A percentile compares a stretch with the other conserved stretches of the same genome.
Evolutionary conservation across 108 stramenopile species (phyloP).

Genomic region (Bacterosira constricta): DNA sequence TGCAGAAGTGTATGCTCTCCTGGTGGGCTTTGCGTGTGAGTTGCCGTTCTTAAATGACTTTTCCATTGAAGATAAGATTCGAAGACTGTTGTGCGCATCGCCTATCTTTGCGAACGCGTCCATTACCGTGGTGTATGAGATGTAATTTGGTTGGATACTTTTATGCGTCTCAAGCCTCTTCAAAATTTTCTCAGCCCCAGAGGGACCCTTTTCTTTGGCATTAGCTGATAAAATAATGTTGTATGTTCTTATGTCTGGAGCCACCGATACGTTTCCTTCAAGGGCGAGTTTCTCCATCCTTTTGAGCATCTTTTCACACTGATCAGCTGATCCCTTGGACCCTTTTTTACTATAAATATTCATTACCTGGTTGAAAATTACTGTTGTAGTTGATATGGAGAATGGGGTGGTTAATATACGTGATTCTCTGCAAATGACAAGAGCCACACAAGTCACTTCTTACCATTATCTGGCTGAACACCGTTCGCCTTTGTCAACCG

Average conservation of each 20-base stretch:
- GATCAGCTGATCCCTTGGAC: conserved; percentile 10
- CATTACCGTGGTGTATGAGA: conserved; percentile 34
- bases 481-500: neutral
- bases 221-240: conserved; percentile 23
- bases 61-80: conserved; percentile 46
- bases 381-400: neutral
- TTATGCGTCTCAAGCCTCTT: conserved; percentile 12
- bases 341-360: conserved; percentile 31
- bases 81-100: conserved; percentile 25
- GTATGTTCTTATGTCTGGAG: conserved; percentile 33
- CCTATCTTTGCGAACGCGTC: conserved; percentile 51
- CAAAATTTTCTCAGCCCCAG: conserved; percentile 17
- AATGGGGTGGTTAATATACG: neutral
- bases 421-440: neutral
- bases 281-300: conserved; percentile 23
- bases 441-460: neutral
- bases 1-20: conserved; percentile 28
- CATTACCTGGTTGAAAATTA: conserved; percentile 37
- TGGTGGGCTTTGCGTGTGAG: conserved; percentile 36
- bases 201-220: conserved; percentile 24
- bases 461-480: conserved; percentile 21
- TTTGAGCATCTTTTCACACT: conserved; percentile 15
- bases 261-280: conserved; percentile 16
- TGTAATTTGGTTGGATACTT: conserved; percentile 19
- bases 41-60: conserved; percentile 34